Percentiles rank a stretch among this genome's conserved stretches.
Evolutionary conservation across 352 stramenopile genomes (phyloP).

Genomic region (Pythium volutum): DNA sequence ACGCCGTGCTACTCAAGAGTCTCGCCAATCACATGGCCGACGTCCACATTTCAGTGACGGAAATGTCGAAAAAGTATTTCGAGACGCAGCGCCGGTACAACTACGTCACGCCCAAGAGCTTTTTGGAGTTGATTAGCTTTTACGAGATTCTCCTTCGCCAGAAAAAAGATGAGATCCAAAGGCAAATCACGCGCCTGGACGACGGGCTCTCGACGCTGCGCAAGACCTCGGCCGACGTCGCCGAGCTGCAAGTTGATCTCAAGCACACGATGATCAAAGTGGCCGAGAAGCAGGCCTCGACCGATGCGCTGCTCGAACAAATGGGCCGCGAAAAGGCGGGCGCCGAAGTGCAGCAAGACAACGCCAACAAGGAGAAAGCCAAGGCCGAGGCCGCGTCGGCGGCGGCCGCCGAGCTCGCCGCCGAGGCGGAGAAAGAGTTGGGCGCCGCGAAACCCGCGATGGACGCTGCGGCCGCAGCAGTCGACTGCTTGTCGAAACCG

Average conservation of each 20-base stretch:
- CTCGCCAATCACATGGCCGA: constrained; percentile 97
- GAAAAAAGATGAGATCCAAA: constrained; percentile 94
- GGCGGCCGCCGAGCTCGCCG: constrained; percentile 91
- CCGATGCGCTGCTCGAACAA: constrained; percentile 93
- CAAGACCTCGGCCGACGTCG: constrained; percentile 96
- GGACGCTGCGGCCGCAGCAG: constrained; percentile 92
- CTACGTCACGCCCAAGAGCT: constrained; percentile 98
- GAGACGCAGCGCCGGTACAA: constrained; percentile 96
- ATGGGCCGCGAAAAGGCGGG: constrained; percentile 92
- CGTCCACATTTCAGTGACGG: constrained; percentile 96
- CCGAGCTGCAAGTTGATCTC: constrained; percentile 93
- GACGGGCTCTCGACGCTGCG: constrained; percentile 95
- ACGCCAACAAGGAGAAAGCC: constrained; percentile 93
- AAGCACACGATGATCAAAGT: constrained; percentile 96
- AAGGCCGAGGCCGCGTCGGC: constrained; percentile 92
- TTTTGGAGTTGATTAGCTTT: constrained; percentile 97
- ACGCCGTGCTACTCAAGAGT: constrained; percentile 79
- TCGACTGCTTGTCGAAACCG: constrained; percentile 96
- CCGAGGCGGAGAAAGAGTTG: constrained; percentile 93
- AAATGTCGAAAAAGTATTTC: constrained; percentile 94
- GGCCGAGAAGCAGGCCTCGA: constrained; percentile 95
- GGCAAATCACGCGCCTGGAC: constrained; percentile 95
- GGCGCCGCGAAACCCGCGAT: constrained; percentile 95
- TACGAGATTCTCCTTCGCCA: constrained; percentile 96
- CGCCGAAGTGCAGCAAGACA: constrained; percentile 92